Conservation (phyloP, 768 basidiomycete genomes). For the Leccinum pellstonianum region DNA sequence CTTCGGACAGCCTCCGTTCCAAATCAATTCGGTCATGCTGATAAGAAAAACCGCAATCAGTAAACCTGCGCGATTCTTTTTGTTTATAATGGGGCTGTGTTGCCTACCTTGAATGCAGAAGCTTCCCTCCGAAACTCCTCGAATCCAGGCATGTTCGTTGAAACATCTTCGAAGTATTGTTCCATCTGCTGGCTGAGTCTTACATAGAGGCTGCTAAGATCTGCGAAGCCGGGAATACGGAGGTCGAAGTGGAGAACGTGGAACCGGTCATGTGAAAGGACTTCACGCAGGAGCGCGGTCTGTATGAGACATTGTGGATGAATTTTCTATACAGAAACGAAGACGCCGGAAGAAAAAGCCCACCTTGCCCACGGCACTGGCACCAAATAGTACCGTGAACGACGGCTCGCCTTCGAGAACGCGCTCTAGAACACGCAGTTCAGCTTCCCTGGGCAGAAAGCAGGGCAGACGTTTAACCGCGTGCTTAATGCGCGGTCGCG, state of each 20-base stretch:
- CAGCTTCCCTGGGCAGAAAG: conserved; percentile 68
- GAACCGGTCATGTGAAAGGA: conserved; percentile 64
- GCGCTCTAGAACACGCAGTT: conserved; percentile 64
- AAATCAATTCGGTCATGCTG: conserved; percentile 78
- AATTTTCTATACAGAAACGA: conserved; percentile 3
- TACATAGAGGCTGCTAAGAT: conserved; percentile 72
- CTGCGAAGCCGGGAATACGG: conserved; percentile 81
- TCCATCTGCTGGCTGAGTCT: conserved; percentile 82
- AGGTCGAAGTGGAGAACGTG: conserved; percentile 85
- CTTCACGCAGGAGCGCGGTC: conserved; percentile 78
- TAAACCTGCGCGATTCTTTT: not conserved
- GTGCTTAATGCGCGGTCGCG: conserved; percentile 68
- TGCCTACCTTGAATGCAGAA: conserved; percentile 71
- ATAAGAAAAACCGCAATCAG: conserved; percentile 6
- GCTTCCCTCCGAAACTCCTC: conserved; percentile 73
- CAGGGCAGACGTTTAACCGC: conserved; percentile 76
- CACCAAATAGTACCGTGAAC: conserved; percentile 79
- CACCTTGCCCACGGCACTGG: conserved; percentile 81
- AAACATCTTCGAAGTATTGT: conserved; percentile 69
- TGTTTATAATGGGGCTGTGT: not conserved
- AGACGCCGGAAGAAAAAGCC: not conserved
- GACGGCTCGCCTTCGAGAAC: conserved; percentile 66
- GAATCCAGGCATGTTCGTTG: conserved; percentile 57
- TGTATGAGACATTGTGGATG: conserved; percentile 25
- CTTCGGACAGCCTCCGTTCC: conserved; percentile 57